Conservation (phyloP, 805 yeast species). For the Pichia scutulata region DNA sequence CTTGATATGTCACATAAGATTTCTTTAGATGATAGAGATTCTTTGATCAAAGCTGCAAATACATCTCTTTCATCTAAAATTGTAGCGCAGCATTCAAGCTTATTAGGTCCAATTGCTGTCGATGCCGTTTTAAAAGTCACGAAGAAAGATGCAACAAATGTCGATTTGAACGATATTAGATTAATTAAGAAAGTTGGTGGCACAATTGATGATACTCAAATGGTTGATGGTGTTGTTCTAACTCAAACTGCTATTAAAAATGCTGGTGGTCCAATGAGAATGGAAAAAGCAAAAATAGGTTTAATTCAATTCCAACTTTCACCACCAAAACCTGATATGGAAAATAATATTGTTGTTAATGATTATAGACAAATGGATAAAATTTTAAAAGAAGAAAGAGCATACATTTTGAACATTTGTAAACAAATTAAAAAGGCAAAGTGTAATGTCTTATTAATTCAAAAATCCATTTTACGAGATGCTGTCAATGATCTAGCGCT, state of each 20-base stretch:
- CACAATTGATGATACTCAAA: constrained; percentile 92
- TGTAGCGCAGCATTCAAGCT: constrained; percentile 83
- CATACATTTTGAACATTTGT: constrained; percentile 88
- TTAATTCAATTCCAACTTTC: constrained; percentile 89
- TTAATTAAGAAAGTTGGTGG: constrained; percentile 93
- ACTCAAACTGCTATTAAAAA: constrained; percentile 83
- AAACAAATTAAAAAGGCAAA: constrained; percentile 94
- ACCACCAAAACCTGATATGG: constrained; percentile 97
- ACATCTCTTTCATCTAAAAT: constrained; percentile 93
- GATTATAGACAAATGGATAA: constrained; percentile 99
- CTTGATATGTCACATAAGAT: constrained; percentile 80
- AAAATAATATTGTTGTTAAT: constrained; percentile 92
- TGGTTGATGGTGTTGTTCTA: constrained; percentile 87
- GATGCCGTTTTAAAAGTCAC: constrained; percentile 79
- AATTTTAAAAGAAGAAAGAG: constrained; percentile 95
- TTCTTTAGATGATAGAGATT: constrained; percentile 72
- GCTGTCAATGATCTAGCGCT: constrained; percentile 92
- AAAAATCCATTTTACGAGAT: constrained; percentile 88
- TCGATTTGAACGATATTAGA: constrained; percentile 83
- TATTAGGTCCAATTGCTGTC: constrained; percentile 89
- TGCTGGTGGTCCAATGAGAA: constrained; percentile 92
- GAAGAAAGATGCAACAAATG: constrained; percentile 43
- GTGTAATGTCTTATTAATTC: constrained; percentile 86
- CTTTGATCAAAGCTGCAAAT: constrained; percentile 83
- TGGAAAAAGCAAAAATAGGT: constrained; percentile 90